These are phyloP conservation scores for Trichoderma pleuroti DNA, from an alignment of 2,329 filamentous ascomycete genomes.

Conservation along the genomic window DNA sequence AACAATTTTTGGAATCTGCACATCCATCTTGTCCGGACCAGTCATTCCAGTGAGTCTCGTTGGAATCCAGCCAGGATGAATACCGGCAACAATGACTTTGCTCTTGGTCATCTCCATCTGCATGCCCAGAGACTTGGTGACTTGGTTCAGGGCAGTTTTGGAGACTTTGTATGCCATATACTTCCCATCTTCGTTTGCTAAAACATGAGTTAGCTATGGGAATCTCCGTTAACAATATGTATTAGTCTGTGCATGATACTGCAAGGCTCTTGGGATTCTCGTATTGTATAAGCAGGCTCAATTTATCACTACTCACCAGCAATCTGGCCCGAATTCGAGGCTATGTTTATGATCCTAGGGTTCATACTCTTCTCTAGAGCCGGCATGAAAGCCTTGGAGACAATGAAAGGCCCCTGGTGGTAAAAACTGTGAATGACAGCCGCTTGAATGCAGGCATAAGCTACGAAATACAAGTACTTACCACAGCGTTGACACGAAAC, in stretches of 20 bases:
- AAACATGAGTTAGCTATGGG: not conserved
- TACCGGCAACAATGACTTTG: not conserved
- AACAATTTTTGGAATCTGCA: not conserved
- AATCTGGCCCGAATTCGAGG: not conserved
- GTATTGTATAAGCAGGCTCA: not conserved
- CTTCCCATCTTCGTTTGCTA: not conserved
- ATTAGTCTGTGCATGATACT: not conserved
- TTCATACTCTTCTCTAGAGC: not conserved
- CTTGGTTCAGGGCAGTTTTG: not conserved
- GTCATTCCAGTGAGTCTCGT: not conserved
- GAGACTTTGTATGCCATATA: not conserved
- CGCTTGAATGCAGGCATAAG: not conserved
- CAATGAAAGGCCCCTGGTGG: not conserved
- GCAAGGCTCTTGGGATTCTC: rapidly evolving
- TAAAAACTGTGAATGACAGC: not conserved
- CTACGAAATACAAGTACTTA: not conserved
- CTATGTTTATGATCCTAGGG: not conserved
- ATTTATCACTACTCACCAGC: not conserved
- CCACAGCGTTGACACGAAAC: not conserved
- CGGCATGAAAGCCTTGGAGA: not conserved
- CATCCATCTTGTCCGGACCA: not conserved
- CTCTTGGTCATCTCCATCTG: not conserved
- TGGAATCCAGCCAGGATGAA: not conserved
- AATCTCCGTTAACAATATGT: not conserved
- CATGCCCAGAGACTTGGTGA: not conserved